Percentiles rank a stretch among this genome's conserved stretches.
Conservation (phyloP, 257 asterid species). For the Solanum chiquidenum region DNA sequence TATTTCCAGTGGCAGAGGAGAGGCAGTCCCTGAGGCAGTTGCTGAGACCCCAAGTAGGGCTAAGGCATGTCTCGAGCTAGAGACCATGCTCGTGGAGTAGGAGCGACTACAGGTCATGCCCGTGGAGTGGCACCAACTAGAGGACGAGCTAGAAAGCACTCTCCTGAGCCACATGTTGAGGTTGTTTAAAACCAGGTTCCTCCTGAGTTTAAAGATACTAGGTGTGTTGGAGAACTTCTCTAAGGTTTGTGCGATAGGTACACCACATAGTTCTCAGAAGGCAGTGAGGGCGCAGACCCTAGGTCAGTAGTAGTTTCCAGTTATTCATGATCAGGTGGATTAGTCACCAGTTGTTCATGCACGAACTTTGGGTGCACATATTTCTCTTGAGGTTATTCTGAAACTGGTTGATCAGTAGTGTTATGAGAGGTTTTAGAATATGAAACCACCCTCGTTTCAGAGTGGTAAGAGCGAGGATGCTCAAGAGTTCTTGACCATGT, state of each 20-base stretch:
- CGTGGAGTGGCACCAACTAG: too few relatives aligned
- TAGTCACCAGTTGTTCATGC: neutral
- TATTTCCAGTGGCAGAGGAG: too few relatives aligned
- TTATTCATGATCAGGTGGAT: neutral
- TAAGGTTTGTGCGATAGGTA: neutral
- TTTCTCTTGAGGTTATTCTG: neutral
- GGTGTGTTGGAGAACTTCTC: neutral
- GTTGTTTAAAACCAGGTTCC: too few relatives aligned
- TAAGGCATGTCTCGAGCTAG: too few relatives aligned
- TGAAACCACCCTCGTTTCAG: neutral
- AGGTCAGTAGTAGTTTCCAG: rapidly evolving
- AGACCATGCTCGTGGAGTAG: too few relatives aligned
- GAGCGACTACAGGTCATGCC: too few relatives aligned
- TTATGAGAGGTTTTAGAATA: neutral
- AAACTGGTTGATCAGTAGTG: neutral
- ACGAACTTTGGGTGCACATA: neutral
- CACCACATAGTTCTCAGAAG: neutral
- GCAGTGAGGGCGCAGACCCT: neutral
- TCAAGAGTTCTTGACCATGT: too few relatives aligned
- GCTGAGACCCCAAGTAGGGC: too few relatives aligned
- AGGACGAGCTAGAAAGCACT: too few relatives aligned
- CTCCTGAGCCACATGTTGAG: too few relatives aligned
- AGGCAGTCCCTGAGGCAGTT: too few relatives aligned
- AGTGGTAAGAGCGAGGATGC: neutral
- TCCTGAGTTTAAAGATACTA: too few relatives aligned